A percentile compares a stretch with the other conserved stretches of the same genome.
Conservation (phyloP, 176 grass and related monocot species). For the Canna indica region DNA sequence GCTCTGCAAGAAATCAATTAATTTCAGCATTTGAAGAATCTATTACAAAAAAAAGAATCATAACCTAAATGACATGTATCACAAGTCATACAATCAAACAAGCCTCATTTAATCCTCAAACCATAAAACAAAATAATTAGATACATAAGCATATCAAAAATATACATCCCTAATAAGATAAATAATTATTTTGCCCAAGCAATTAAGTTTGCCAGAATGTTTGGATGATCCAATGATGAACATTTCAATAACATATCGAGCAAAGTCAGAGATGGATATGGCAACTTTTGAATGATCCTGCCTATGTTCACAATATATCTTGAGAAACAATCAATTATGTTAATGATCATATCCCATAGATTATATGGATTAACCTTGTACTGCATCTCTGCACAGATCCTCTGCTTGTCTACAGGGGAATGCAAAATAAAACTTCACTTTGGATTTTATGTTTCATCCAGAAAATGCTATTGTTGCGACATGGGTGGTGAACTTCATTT, state of each 20-base stretch:
- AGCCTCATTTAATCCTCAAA: not conserved
- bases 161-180: not conserved
- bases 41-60: not conserved
- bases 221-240: not conserved
- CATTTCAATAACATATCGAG: not conserved
- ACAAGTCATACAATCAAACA: not conserved
- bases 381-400: not conserved
- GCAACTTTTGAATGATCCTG: not conserved
- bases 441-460: too few species aligned
- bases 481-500: too few species aligned
- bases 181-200: not conserved
- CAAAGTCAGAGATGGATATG: not conserved
- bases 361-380: not conserved
- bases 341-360: too few species aligned
- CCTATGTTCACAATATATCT: not conserved
- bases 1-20: conserved; percentile 45
- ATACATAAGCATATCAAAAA: not conserved
- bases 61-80: not conserved
- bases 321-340: too few species aligned
- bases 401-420: not conserved
- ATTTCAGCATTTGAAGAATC: conserved; percentile 27
- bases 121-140: not conserved
- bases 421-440: too few species aligned
- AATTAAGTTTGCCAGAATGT: not conserved
- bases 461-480: too few species aligned